These are phyloP conservation scores for Rusavskia elegans DNA, from an alignment of 495 filamentous ascomycete species.

Conservation along the genomic window DNA sequence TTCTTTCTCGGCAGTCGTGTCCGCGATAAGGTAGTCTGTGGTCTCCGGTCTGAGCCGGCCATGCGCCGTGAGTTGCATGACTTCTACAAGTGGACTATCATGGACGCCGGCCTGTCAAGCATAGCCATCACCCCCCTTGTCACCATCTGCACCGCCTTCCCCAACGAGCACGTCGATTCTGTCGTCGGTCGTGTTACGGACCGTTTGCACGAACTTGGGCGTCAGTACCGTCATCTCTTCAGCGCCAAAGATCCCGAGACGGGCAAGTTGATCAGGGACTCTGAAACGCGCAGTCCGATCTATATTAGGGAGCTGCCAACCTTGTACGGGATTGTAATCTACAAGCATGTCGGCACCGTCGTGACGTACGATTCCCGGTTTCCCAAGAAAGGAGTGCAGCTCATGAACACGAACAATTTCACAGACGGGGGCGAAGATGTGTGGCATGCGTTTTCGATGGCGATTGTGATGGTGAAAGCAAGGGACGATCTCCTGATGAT, in stretches of 20 bases:
- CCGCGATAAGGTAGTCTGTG: constrained; percentile 21
- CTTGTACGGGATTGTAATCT: constrained; percentile 26
- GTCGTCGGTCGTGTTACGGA: constrained; percentile 19
- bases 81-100: constrained; percentile 29
- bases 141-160: constrained; percentile 17
- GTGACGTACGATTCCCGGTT: constrained; percentile 20
- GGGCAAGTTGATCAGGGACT: not conserved
- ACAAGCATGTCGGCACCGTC: constrained; percentile 26
- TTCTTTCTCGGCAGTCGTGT: constrained; percentile 25
- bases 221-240: constrained; percentile 13
- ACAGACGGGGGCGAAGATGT: constrained; percentile 25
- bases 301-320: constrained; percentile 13
- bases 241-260: not conserved
- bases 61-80: constrained; percentile 20
- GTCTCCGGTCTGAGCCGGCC: constrained; percentile 14
- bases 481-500: constrained; percentile 22
- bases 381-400: constrained; percentile 5
- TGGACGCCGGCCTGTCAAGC: constrained; percentile 16
- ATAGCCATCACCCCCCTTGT: constrained; percentile 18
- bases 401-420: constrained; percentile 25
- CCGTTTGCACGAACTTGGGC: constrained; percentile 17
- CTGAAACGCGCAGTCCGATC: not conserved
- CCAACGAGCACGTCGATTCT: constrained; percentile 16
- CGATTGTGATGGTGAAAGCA: constrained; percentile 24
- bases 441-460: constrained; percentile 31